A percentile compares a stretch with the other conserved stretches of the same genome.
Conservation (phyloP, 257 asterid species). For the Echium plantagineum region DNA sequence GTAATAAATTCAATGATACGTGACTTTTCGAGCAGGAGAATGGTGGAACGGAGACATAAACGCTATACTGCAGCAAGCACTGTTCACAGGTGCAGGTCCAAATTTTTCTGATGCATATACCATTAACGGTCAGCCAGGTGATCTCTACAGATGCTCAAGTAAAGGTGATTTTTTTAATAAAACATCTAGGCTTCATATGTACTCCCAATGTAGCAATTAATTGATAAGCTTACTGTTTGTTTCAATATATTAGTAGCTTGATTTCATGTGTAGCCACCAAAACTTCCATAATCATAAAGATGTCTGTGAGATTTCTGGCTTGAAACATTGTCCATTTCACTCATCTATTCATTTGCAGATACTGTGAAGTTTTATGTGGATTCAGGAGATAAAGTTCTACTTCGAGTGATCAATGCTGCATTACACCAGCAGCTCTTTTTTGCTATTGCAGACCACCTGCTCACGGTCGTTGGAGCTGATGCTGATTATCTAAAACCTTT, state of each 20-base stretch:
- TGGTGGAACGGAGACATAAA: conserved; percentile 73
- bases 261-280: no score
- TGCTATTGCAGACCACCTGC: conserved; percentile 45
- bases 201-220: no score
- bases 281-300: no score
- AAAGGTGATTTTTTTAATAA: conserved; percentile 12
- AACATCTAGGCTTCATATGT: neutral
- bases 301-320: no score
- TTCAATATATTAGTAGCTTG: no score
- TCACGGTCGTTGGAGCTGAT: conserved; percentile 51
- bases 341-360: conserved; percentile 14
- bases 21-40: conserved; percentile 38
- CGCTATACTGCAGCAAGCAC: conserved; percentile 38
- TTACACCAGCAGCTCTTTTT: conserved; percentile 60
- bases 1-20: neutral
- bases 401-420: conserved; percentile 61
- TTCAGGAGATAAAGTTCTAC: conserved; percentile 35
- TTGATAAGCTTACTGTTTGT: neutral
- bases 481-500: conserved; percentile 47
- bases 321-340: neutral
- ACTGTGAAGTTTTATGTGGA: conserved; percentile 35
- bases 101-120: conserved; percentile 50
- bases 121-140: conserved; percentile 51
- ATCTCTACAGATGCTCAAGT: conserved; percentile 41
- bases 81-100: conserved; percentile 68